Evolutionary conservation across 805 yeast species (phyloP), one percentile per base, ranked within the genome.

Genomic region (Saccharomycopsis amapae): DNA sequence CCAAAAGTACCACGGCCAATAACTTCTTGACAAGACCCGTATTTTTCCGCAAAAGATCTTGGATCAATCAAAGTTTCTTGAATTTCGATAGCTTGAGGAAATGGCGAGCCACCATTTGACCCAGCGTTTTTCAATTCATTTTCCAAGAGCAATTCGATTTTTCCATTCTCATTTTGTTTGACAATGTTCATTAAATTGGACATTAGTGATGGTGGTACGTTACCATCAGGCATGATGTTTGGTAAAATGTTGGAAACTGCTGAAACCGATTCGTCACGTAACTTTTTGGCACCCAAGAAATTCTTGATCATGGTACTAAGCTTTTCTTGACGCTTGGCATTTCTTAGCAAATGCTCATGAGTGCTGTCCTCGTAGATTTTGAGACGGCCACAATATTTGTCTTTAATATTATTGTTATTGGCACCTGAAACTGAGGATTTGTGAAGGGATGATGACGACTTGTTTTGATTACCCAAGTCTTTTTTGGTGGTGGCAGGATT

Each of bases 1-100:
- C 98, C 98, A 67, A 85, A 90, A 0, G 96, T 80, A 18, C 97
- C 97, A 42, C 85, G 75, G 22, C 98, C 98, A 52, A 93, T 76
- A 40, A 89, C 85, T 61, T 90, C 97, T 63, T 87, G 96, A 62
- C 97, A 90, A 43, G 84, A 75, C 36, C 98, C 98, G 62, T 90
- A 90, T 60, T 89, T 85, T 55, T 88, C 89, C 6, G 79, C 82
- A 61, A 90, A 83, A 7, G 89, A 77, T 40, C 78, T 58, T 30
- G 67, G 58, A 56, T 71, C 76, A 42, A 55, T 40, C 9, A 45
- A 20, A 37, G 48, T 46, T 17, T 49, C 61, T 31, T 13, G 17
- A 31, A 13, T 31, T 9, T 34, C 23, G 19, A 5, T 18, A 31
- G 17, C 5, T 31, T 31, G 7, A n/a, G n/a, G n/a, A n/a, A n/a